Base-by-base conservation (phyloP, 441 rosid species). In the Gossypium lobatum region DNA sequence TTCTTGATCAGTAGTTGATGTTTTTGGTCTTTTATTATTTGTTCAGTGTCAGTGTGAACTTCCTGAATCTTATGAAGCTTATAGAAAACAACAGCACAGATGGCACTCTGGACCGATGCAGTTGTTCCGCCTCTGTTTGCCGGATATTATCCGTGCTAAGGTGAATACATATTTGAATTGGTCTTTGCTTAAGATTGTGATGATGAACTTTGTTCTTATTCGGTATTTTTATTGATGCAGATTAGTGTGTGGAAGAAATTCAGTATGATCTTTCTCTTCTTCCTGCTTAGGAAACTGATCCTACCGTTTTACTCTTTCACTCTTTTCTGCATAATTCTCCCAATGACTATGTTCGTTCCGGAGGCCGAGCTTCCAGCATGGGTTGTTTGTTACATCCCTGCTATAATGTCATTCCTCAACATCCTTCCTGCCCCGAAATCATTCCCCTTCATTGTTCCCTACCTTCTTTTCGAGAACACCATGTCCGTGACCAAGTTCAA, bases 21-120 rank as follows among this genome's bases (percentile, higher is more conserved):
- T 16, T 52, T 45, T 70, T 61, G 45, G 11, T 72, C 46, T 10
- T 1, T 69, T n/a, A 28, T 69, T 64, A 23, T 21, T 48, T 65
- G 42, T 80, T 71, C 89, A 94, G 98, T 94, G 98, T 76, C 92
- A 84, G 72, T 94, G 98, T 75, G 98, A 92, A 82, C 78, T 94
- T 71, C 98, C 98, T 0, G 98, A 94, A 76, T 94, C 97, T 1
- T 94, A 91, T 34, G 98, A 94, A 80, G 98, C 98, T 60, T 94
- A 94, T 77, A 84, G 95, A 74, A 94, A 94, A 80, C 98, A 94
- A 60, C 97, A 94, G 72, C 97, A 94, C 67, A 77, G 97, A 73
- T 94, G 98, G 98, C 98, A 94, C 81, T 94, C 98, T 20, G 97
- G 98, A 64, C 98, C 98, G 4, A 94, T 94, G 98, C 98, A 94